A percentile compares a stretch with the other conserved stretches of the same genome.
phyloP scores from a whole-genome alignment of 2,329 filamentous ascomycete species.

The Hortaea sp. region DNA sequence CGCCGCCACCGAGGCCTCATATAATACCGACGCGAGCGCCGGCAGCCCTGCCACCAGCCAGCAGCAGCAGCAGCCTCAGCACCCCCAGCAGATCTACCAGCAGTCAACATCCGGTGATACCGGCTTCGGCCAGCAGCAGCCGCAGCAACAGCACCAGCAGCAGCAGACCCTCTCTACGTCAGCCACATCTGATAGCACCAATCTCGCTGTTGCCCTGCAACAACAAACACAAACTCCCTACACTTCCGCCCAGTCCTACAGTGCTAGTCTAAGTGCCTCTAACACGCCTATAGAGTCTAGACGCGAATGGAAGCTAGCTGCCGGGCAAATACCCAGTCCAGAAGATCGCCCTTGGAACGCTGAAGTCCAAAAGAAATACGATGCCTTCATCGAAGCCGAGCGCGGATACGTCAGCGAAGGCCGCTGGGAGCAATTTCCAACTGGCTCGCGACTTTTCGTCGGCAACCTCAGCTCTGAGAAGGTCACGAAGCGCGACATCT shows the following conservation, averaged over 20 bases:
- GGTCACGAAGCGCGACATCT: constrained; percentile 87
- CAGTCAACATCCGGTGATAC: background rate
- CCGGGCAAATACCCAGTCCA: constrained; percentile 25
- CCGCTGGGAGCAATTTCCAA: constrained; percentile 71
- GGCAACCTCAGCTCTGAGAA: constrained; percentile 87
- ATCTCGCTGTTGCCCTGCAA: background rate
- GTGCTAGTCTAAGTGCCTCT: background rate
- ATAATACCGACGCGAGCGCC: background rate
- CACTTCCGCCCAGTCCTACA: background rate
- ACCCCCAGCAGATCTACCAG: background rate
- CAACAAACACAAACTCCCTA: constrained; percentile 2
- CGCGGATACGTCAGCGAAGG: constrained; percentile 66
- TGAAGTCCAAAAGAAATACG: constrained; percentile 57
- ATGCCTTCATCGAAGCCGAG: constrained; percentile 63
- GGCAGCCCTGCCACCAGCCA: background rate
- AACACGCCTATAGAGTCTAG: constrained; percentile 17
- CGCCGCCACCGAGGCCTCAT: background rate
- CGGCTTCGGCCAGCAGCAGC: background rate
- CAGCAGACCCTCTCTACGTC: background rate
- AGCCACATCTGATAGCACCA: background rate
- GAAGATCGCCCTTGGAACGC: constrained; percentile 43
- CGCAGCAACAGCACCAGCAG: background rate
- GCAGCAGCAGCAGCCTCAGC: background rate
- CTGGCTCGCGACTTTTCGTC: constrained; percentile 69
- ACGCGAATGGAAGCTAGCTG: constrained; percentile 19